phyloP scores from a whole-genome alignment of 768 basidiomycete genomes.

The Mycena galopus region DNA sequence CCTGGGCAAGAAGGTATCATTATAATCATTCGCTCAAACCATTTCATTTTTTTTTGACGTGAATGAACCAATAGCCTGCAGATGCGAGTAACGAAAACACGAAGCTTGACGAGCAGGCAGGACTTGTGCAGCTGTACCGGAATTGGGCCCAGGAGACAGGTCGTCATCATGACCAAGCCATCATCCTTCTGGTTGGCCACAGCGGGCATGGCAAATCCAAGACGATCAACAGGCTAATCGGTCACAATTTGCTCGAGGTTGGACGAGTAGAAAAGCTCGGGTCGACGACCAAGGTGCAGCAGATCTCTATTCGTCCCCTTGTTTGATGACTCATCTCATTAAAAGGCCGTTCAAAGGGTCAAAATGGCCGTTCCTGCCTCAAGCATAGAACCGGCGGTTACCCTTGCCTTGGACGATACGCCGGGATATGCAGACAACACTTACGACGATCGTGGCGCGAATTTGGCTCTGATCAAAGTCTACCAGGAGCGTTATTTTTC shows the following conservation, averaged over 20 bases:
- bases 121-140: conserved; percentile 3
- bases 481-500: conserved; percentile 11
- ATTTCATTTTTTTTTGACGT: neutral
- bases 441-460: conserved; percentile 6
- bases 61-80: conserved; percentile 10
- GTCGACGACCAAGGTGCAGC: conserved; percentile 9
- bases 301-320: neutral
- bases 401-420: conserved; percentile 9
- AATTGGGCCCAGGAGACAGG: conserved; percentile 7
- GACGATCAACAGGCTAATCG: conserved; percentile 21
- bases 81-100: conserved; percentile 1
- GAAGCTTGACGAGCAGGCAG: conserved; percentile 3
- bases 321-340: neutral
- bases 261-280: neutral
- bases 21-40: neutral
- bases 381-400: neutral
- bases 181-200: neutral
- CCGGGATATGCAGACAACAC: conserved; percentile 15
- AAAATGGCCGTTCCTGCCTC: neutral
- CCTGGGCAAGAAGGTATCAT: neutral
- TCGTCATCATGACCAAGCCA: neutral
- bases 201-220: conserved; percentile 27
- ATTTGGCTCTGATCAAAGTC: conserved; percentile 2
- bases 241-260: conserved; percentile 10
- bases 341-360: conserved; percentile 8